Base-by-base conservation (phyloP, 495 filamentous ascomycete genomes). In the Oidiodendron maius region DNA sequence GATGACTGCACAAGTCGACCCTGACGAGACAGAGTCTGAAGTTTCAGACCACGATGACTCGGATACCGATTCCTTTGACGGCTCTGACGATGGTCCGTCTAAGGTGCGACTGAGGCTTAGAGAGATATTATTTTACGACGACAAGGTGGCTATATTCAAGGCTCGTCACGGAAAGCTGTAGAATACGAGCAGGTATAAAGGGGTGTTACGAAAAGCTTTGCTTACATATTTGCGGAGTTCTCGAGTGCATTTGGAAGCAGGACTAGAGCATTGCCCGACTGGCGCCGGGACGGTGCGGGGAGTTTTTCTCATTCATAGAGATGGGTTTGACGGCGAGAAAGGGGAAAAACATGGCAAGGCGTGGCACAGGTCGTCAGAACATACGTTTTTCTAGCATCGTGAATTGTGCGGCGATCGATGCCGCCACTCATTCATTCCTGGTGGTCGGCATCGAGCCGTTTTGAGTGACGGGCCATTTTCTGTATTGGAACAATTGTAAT, bases 121-220 rank as follows among this genome's bases (percentile, higher is more conserved):
- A 52, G 86, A 94, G 72, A 94, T 95, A 56, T 66, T 90, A 53
- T 95, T 90, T 65, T 91, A 89, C 56, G 89, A 94, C 53, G 88
- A 94, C 59, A 89, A 89, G 63, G 82, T 93, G 26, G 81, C 82
- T 4, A 83, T 95, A 52, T 61, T 61, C 42, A 61, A 61, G 39
- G 58, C 58, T 21, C 50, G 58, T 15, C 58, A 61, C 41, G 55
- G 54, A 8, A 61, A 42, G 40, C 52, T 61, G 6, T 61, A n/a
- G 41, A 50, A 38, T 10, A 45, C 20, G 22, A 22, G 39, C n/a
- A 17, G 20, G 24, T 22, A 30, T 13, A 30, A 18, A 17, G 24
- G 20, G 15, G 22, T 21, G 3, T 49, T 32, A 42, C n/a, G 37
- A 42, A 16, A 38, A 47, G 16, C 18, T 32, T 40, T 22, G 24